These are phyloP conservation scores for Euphorbia tirucalli DNA, from an alignment of 345 rosid species.

Conservation along the genomic window DNA sequence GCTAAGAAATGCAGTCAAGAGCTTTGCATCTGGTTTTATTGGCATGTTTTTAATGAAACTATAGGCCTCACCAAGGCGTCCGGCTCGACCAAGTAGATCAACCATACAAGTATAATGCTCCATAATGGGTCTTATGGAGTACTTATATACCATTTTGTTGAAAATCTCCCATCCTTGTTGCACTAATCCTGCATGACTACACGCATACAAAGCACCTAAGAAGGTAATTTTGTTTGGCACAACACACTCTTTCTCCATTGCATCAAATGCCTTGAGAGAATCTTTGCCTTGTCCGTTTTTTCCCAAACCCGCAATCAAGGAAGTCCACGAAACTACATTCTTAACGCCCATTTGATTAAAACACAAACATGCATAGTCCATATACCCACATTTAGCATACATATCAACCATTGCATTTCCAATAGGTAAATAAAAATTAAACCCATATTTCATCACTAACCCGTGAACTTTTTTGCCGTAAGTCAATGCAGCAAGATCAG, in stretches of 20 bases:
- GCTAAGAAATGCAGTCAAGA: slow-evolving; percentile 28
- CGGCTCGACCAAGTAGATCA: slow-evolving; percentile 27
- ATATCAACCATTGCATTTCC: slow-evolving; percentile 30
- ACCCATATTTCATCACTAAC: slow-evolving; percentile 19
- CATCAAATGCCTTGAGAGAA: slow-evolving; percentile 20
- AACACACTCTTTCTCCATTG: slow-evolving; percentile 20
- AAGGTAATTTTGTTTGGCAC: slow-evolving; percentile 23
- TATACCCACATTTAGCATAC: slow-evolving; percentile 30
- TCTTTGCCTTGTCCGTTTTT: slow-evolving; percentile 27
- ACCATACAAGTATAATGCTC: slow-evolving; percentile 34
- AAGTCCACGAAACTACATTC: slow-evolving; percentile 32
- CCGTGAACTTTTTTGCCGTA: slow-evolving; percentile 20
- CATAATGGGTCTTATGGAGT: slow-evolving; percentile 23
- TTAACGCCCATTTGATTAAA: slow-evolving; percentile 19
- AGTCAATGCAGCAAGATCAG: slow-evolving; percentile 14
- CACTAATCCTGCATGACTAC: slow-evolving; percentile 28
- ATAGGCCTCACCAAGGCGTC: slow-evolving; percentile 13
- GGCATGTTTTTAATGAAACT: slow-evolving; percentile 27
- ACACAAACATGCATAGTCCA: slow-evolving; percentile 16
- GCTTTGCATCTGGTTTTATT: slow-evolving; percentile 23
- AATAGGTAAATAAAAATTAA: slow-evolving; percentile 19
- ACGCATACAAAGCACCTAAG: slow-evolving; percentile 25
- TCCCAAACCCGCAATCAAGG: slow-evolving; percentile 27
- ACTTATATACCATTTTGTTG: slow-evolving; percentile 14
- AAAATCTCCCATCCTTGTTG: slow-evolving; percentile 20